Percentiles rank a stretch among this genome's conserved stretches.
Conservation (phyloP, 768 basidiomycete genomes). For the Psilocybe subaeruginosa region DNA sequence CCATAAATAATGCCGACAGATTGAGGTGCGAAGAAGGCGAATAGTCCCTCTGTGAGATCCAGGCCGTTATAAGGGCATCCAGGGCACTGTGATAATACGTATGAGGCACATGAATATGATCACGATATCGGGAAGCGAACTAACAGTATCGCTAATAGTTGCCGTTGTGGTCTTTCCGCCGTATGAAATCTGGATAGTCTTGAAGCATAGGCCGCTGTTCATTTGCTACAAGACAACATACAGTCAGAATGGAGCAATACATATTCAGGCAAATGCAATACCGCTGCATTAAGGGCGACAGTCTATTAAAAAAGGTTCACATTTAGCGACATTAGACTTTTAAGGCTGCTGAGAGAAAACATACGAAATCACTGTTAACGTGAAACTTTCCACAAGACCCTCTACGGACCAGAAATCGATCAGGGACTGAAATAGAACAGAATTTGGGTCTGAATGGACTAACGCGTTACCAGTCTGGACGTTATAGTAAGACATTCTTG, state of each 20-base stretch:
- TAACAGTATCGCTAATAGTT: constrained; percentile 63
- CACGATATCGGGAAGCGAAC: constrained; percentile 12
- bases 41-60: constrained; percentile 71
- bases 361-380: constrained; percentile 30
- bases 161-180: constrained; percentile 62
- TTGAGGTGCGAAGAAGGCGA: constrained; percentile 57
- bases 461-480: constrained; percentile 29
- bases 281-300: constrained; percentile 48
- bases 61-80: constrained; percentile 64
- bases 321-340: background rate
- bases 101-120: constrained; percentile 10
- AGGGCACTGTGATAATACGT: constrained; percentile 14
- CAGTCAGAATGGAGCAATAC: constrained; percentile 17
- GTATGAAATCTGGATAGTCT: constrained; percentile 62
- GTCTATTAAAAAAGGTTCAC: constrained; percentile 37
- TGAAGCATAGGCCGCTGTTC: constrained; percentile 53
- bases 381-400: constrained; percentile 34
- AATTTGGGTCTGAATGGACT: constrained; percentile 6
- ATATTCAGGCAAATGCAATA: constrained; percentile 23
- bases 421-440: constrained; percentile 5
- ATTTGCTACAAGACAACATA: constrained; percentile 50
- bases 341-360: constrained; percentile 11
- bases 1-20: constrained; percentile 61
- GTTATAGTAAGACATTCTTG: constrained; percentile 59
- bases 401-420: constrained; percentile 16